Evolutionary conservation across 2,329 filamentous ascomycete species (phyloP).

Genomic region (Colletotrichum tanaceti): DNA sequence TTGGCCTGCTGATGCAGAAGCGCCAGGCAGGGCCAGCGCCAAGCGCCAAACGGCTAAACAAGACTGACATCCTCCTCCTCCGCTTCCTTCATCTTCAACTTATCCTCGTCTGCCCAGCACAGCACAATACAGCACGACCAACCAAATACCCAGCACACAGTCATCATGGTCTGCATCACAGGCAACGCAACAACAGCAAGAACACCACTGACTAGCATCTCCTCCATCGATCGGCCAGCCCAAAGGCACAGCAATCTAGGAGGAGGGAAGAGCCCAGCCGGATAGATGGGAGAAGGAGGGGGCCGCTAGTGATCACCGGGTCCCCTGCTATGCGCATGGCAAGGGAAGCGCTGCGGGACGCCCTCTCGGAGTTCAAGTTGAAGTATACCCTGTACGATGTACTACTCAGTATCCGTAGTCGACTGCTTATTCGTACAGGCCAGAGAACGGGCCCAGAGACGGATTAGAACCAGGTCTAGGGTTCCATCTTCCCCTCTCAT

Average conservation of each 20-base stretch:
- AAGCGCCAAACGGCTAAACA: slow-evolving; percentile 27
- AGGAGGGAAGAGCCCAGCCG: slow-evolving; percentile 8
- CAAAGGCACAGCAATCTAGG: neutral
- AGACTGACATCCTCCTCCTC: slow-evolving; percentile 1
- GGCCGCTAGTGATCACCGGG: neutral
- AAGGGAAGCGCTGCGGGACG: slow-evolving; percentile 32
- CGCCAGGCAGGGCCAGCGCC: slow-evolving; percentile 13
- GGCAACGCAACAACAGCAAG: neutral
- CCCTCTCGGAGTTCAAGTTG: slow-evolving; percentile 21
- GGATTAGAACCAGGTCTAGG: slow-evolving; percentile 15
- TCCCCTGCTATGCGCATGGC: slow-evolving; percentile 8
- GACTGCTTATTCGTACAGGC: neutral
- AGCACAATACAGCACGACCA: neutral
- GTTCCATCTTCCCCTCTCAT: slow-evolving; percentile 5
- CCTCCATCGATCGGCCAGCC: neutral
- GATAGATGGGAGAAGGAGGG: neutral
- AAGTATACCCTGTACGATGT: no score
- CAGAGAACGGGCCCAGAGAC: slow-evolving; percentile 5
- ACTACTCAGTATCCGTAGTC: no score
- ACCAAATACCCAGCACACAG: no score
- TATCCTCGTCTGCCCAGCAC: neutral
- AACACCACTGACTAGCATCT: slow-evolving; percentile 5
- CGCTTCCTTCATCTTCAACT: neutral
- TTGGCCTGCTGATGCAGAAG: slow-evolving; percentile 17
- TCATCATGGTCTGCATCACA: neutral